Evolutionary conservation across 2,329 filamentous ascomycete genomes (phyloP), one percentile per base, ranked within the genome.

Genomic region (Hortaea werneckii): DNA sequence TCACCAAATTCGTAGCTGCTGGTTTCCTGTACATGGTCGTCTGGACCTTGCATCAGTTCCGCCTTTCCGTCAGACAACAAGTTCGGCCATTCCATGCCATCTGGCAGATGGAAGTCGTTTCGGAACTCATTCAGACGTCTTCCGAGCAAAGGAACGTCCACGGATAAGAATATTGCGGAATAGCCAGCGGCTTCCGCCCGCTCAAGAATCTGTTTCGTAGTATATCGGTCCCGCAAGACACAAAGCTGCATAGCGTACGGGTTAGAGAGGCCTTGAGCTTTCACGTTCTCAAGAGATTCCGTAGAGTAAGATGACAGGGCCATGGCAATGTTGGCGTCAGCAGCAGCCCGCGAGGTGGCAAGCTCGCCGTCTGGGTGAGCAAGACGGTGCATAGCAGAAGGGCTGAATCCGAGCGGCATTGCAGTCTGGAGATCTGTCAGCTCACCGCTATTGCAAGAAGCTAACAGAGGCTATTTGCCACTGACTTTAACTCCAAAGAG

Each of bases 171-270:
- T 3, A 79, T 58, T 0, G 75, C 76, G 48, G 72, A 73, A 57
- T 73, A 78, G 5, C 75, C 74, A 38, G 53, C 53, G 12, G 42
- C 41, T 42, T 63, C 60, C 0, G 61, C 61, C 42, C 56, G 48
- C 0, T 48, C 52, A 37, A 64, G 53, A 40, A 58, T 58, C 53
- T 63, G 34, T 46, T 73, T 68, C 63, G 61, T 75, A 65, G 35
- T 69, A 65, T 41, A 70, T 57, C 72, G 65, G 56, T 78, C 70
- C 51, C 71, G 70, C 43, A 78, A 59, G 8, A 77, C 65, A 54
- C 71, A 75, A 51, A 79, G 62, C 55, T 80, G 77, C 58, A 79
- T 73, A n/a, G 67, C 68, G 49, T 75, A 72, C 0, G 69, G 60
- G 40, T 68, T 72, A 6, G 47, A 48, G 7, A 7, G 30, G n/a